A percentile compares a stretch with the other conserved stretches of the same genome.
phyloP scores from a whole-genome alignment of 148 eudicot genomes.

The Oxyria digyna region DNA sequence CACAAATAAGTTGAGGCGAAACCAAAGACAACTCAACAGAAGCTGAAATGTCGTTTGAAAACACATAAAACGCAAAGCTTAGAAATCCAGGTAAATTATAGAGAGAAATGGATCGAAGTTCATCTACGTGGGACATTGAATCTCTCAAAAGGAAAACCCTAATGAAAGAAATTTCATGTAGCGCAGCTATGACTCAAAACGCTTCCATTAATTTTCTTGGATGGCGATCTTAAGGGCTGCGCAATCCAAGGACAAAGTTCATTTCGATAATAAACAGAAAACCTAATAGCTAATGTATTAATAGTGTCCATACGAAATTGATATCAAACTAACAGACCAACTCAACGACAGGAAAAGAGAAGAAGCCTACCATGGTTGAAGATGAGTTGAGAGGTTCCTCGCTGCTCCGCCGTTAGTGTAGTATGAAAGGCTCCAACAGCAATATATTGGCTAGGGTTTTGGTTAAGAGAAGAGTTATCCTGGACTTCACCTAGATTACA shows the following conservation, averaged over 20 bases:
- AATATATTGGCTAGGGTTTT: neutral
- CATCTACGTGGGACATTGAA: constrained; percentile 5
- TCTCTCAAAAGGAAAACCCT: constrained; percentile 58
- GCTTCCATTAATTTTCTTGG: constrained; percentile 65
- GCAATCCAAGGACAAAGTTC: constrained; percentile 11
- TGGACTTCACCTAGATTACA: neutral
- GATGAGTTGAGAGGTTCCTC: neutral
- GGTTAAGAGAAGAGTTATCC: neutral
- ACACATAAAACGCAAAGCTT: neutral
- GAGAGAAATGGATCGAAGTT: neutral
- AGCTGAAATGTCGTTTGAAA: neutral
- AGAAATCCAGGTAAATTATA: constrained; percentile 1
- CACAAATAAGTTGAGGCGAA: constrained; percentile 9
- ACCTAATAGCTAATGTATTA: neutral
- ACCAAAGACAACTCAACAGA: constrained; percentile 3
- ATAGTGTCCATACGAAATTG: neutral
- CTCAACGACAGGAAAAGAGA: neutral
- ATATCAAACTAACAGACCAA: neutral
- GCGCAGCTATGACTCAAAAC: constrained; percentile 96
- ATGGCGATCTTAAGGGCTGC: constrained; percentile 97
- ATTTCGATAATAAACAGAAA: neutral
- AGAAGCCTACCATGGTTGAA: neutral
- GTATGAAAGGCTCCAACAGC: neutral
- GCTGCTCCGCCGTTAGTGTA: neutral
- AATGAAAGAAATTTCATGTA: constrained; percentile 31